Evolutionary conservation across 2,329 filamentous ascomycete species (phyloP), one percentile per base, ranked within the genome.

Genomic region (Trichoderma harzianum): DNA sequence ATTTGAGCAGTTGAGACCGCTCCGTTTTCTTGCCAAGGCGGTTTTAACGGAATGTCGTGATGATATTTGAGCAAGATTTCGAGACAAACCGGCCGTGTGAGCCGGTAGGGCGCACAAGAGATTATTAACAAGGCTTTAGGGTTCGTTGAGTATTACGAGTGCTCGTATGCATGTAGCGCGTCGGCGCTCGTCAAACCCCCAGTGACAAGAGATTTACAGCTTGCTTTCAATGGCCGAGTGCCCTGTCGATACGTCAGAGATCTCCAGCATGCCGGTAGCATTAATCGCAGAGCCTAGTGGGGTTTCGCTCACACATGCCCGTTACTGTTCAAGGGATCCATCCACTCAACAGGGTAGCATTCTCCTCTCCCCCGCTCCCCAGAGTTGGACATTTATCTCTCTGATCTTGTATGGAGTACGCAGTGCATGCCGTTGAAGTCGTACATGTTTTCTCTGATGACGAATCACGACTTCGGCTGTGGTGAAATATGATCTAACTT

Each of bases 21-120:
- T 47, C 26, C 24, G n/a, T 69, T 30, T 69, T 34, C 18, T 62
- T 28, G 57, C 67, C 57, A 61, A 53, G 67, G 60, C 67, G 66
- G 66, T 69, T 61, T 62, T 16, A 61, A 62, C 66, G 67, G 67
- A 61, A 61, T 57, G 28, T 24, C 28, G 47, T 34, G 65, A 34
- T 47, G 55, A 61, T 26, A 14, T 43, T 12, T 28, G 18, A 21
- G 26, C 18, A 32, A 18, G n/a, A 34, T 39, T 30, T 26, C 32
- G 39, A n/a, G 16, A 28, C n/a, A 28, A 8, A 8, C 16, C 36
- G 7, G 55, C 53, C 36, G 55, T 51, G 36, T 47, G 36, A 58
- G 55, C 55, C 65, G 53, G 36, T 21, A 26, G 26, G 21, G 32
- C 1, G 14, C 21, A 14, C 28, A 21, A 7, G 16, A 32, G 12